Evolutionary conservation across 2,329 filamentous ascomycete genomes (phyloP).

Genomic region (Calonectria pteridis): DNA sequence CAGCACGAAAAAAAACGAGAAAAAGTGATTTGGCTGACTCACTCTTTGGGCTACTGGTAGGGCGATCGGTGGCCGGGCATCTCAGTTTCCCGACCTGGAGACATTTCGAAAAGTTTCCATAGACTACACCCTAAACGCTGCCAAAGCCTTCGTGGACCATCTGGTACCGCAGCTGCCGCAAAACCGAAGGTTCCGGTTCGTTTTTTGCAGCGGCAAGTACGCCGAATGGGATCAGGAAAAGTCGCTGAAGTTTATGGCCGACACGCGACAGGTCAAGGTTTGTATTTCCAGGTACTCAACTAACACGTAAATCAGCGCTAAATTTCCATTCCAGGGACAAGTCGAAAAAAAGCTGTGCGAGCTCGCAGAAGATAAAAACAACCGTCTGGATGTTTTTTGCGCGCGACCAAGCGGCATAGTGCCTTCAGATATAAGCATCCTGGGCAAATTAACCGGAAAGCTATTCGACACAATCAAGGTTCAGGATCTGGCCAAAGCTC

Average conservation of each 20-base stretch:
- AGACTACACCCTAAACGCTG: not conserved
- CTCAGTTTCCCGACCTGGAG: not conserved
- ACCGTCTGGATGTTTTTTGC: not conserved
- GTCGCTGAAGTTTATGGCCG: not conserved
- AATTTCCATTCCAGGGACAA: not conserved
- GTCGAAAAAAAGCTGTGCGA: not conserved
- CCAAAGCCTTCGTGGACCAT: not conserved
- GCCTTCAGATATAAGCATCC: not conserved
- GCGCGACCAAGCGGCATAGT: not conserved
- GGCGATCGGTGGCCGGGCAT: not conserved
- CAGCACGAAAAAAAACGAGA: not conserved
- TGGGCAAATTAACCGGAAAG: not conserved
- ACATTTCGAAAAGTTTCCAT: not conserved
- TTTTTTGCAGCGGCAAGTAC: not conserved
- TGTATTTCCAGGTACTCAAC: not conserved
- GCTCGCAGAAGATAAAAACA: not conserved
- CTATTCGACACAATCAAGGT: not conserved
- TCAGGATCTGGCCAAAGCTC: not conserved
- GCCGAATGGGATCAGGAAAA: not conserved
- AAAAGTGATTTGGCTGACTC: not conserved
- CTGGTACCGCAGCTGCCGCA: not conserved
- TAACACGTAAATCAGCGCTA: not conserved
- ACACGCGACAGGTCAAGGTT: not conserved
- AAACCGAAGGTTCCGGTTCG: slow-evolving; percentile 4
- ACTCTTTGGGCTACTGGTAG: not conserved